These are phyloP conservation scores for Daldinia eschscholtzii DNA, from an alignment of 2,329 filamentous ascomycete genomes.

Conservation along the genomic window DNA sequence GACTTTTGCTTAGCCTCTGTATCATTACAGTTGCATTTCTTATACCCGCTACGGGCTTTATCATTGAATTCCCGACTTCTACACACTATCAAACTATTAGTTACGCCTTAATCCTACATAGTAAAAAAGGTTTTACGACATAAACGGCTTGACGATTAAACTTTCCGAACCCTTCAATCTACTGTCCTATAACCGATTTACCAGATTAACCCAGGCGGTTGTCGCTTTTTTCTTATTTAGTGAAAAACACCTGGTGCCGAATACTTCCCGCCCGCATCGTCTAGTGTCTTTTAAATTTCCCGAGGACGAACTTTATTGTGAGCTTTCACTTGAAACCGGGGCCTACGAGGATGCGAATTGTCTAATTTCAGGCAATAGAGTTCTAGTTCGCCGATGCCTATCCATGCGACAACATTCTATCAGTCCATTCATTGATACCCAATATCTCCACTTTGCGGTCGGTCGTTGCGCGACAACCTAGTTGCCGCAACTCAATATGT, in stretches of 20 bases:
- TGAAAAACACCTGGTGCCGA: neutral
- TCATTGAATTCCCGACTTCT: conserved; percentile 14
- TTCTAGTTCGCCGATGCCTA: conserved; percentile 26
- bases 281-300: conserved; percentile 32
- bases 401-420: conserved; percentile 44
- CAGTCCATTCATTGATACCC: conserved; percentile 30
- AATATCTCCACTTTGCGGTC: conserved; percentile 21
- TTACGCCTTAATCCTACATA: conserved; percentile 9
- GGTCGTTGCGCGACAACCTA: conserved; percentile 31
- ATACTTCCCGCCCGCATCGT: conserved; percentile 15
- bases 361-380: conserved; percentile 38
- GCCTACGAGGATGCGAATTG: conserved; percentile 35
- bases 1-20: conserved; percentile 26
- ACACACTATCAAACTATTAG: neutral
- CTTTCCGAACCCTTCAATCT: conserved; percentile 24
- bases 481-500: conserved; percentile 60
- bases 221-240: neutral
- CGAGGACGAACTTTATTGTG: conserved; percentile 36
- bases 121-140: conserved; percentile 29
- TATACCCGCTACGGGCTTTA: conserved; percentile 17
- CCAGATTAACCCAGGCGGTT: neutral
- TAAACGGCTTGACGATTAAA: conserved; percentile 29
- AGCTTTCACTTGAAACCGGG: conserved; percentile 26
- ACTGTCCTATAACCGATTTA: conserved; percentile 12
- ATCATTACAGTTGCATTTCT: conserved; percentile 32